These are phyloP conservation scores for Pseudogymnoascus sp. DNA, from an alignment of 2,329 filamentous ascomycete genomes.

Conservation along the genomic window DNA sequence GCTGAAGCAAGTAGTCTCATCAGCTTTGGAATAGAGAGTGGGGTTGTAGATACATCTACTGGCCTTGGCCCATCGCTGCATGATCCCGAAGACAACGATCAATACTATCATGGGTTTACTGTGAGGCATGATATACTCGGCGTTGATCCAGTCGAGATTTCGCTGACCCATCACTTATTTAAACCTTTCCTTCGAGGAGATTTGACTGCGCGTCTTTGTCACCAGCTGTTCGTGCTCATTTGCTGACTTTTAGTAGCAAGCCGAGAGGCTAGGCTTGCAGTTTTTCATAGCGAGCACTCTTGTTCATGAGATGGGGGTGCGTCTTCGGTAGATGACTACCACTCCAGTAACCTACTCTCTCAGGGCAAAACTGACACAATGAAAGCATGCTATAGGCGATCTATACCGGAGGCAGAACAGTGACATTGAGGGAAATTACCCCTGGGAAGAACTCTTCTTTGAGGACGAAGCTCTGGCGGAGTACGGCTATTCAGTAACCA, in stretches of 20 bases:
- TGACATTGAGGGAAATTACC: background rate
- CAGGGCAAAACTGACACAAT: background rate
- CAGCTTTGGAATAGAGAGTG: conserved; percentile 5
- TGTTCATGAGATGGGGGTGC: background rate
- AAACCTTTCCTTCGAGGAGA: background rate
- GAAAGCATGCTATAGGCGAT: background rate
- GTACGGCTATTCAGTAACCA: background rate
- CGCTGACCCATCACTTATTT: background rate
- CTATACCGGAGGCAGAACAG: background rate
- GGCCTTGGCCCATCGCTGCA: background rate
- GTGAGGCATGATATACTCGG: background rate
- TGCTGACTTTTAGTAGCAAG: background rate
- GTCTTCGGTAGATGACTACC: background rate
- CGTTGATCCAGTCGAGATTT: background rate
- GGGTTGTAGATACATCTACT: background rate
- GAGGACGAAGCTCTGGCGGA: background rate
- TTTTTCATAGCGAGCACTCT: background rate
- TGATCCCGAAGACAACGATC: background rate
- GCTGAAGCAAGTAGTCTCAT: background rate
- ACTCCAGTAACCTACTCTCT: background rate
- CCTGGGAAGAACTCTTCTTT: background rate
- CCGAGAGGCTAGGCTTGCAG: background rate
- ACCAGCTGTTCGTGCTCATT: background rate
- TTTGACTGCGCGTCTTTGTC: background rate
- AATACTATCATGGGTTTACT: background rate